These are phyloP conservation scores for Puccinia coronata DNA, from an alignment of 1,284 basidiomycete genomes.

Conservation along the genomic window DNA sequence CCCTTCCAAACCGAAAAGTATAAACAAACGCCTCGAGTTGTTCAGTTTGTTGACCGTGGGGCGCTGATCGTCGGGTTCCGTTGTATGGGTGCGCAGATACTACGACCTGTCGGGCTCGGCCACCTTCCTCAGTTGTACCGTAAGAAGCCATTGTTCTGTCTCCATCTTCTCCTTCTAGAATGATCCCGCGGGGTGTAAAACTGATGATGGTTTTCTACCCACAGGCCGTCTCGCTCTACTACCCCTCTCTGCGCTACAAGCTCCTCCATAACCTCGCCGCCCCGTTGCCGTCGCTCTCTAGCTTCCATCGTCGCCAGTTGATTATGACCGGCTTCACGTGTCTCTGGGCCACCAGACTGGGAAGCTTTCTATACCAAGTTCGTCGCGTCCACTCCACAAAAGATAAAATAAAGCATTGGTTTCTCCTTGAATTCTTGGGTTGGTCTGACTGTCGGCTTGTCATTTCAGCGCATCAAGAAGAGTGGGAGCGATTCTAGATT, in stretches of 20 bases:
- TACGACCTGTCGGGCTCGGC: conserved; percentile 45
- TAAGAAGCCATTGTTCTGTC: background rate
- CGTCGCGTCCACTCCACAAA: conserved; percentile 52
- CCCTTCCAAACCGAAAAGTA: conserved; percentile 42
- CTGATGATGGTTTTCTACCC: background rate
- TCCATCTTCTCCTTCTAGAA: background rate
- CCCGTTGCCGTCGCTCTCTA: conserved; percentile 10
- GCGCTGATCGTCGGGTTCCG: background rate
- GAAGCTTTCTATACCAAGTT: conserved; percentile 67
- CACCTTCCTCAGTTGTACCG: conserved; percentile 40
- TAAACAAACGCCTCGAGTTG: background rate
- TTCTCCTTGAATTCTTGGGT: too few relatives aligned
- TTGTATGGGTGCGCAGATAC: conserved; percentile 19
- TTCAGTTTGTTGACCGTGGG: too few relatives aligned
- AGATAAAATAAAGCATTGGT: background rate
- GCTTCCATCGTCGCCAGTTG: conserved; percentile 68
- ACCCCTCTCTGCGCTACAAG: conserved; percentile 20
- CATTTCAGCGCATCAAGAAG: conserved; percentile 62
- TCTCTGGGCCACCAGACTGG: conserved; percentile 69
- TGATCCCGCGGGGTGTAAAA: too few relatives aligned
- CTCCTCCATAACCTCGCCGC: background rate
- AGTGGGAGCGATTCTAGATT: conserved; percentile 69
- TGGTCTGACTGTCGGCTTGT: too few relatives aligned
- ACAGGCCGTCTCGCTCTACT: conserved; percentile 44
- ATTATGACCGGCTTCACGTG: conserved; percentile 65